These are phyloP conservation scores for Fusarium kyushuense DNA, from an alignment of 2,329 filamentous ascomycete genomes.

Conservation along the genomic window DNA sequence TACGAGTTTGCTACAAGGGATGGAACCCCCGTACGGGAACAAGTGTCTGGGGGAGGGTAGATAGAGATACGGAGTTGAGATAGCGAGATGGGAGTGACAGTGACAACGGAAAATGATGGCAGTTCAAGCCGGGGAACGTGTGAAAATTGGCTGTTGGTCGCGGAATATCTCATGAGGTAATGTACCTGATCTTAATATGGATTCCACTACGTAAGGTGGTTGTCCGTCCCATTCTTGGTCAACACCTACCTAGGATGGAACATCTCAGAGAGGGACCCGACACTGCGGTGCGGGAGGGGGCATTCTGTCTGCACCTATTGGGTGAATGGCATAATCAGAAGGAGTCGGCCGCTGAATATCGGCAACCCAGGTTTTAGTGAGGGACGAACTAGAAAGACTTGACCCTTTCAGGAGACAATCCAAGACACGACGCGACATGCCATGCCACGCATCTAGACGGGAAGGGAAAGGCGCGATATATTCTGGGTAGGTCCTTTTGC, in stretches of 20 bases:
- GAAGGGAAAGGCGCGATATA: constrained; percentile 42
- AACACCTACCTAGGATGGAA: background rate
- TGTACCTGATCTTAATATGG: background rate
- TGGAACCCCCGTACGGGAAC: constrained; percentile 32
- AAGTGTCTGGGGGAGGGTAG: constrained; percentile 18
- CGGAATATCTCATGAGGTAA: constrained; percentile 7
- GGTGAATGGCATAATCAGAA: background rate
- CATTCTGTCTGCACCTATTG: background rate
- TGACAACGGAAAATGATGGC: constrained; percentile 8
- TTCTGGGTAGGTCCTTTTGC: constrained; percentile 33
- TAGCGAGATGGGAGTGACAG: background rate
- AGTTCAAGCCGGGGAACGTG: constrained; percentile 7
- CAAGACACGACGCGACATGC: constrained; percentile 23
- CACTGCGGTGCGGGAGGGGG: constrained; percentile 24
- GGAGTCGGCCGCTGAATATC: constrained; percentile 30
- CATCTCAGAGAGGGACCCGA: constrained; percentile 21
- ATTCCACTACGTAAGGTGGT: background rate
- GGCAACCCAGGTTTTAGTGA: constrained; percentile 27
- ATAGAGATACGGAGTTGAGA: constrained; percentile 5
- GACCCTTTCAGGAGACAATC: constrained; percentile 28
- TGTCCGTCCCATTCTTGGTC: background rate
- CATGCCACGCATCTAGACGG: constrained; percentile 37
- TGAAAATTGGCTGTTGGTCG: constrained; percentile 11
- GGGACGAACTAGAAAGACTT: constrained; percentile 19
- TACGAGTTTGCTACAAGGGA: constrained; percentile 39